phyloP scores from a whole-genome alignment of 2,329 filamentous ascomycete species.

The Nemania serpens region DNA sequence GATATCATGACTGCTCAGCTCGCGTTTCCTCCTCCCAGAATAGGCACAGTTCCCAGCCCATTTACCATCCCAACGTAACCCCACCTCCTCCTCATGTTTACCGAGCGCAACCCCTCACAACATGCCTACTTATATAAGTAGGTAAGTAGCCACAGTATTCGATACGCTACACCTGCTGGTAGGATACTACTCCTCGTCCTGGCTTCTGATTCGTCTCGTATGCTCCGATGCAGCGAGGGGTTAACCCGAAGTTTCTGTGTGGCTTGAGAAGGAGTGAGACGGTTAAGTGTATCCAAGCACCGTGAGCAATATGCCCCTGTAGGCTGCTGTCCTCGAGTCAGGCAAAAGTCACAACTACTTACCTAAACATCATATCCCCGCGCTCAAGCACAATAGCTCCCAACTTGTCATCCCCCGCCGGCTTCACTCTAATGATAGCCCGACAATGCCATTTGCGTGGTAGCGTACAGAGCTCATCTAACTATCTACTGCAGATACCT shows the following conservation, averaged over 20 bases:
- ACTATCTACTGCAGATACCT: too few relatives aligned
- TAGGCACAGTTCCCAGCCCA: constrained; percentile 24
- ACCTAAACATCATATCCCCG: constrained; percentile 3
- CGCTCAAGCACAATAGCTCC: constrained; percentile 1
- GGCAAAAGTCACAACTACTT: constrained; percentile 2
- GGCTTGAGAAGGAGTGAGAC: constrained; percentile 24
- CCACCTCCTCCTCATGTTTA: neutral
- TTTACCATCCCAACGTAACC: constrained; percentile 1
- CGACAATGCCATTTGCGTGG: constrained; percentile 1
- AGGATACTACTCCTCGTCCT: neutral
- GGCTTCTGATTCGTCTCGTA: constrained; percentile 12
- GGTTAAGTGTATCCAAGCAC: neutral
- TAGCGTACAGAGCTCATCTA: constrained; percentile 14
- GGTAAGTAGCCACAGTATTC: neutral
- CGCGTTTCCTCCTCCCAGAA: constrained; percentile 26
- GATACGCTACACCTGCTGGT: neutral
- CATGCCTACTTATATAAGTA: neutral
- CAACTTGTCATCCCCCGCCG: constrained; percentile 12
- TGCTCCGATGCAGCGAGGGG: constrained; percentile 9
- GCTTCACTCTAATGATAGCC: constrained; percentile 17
- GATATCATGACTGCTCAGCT: constrained; percentile 27
- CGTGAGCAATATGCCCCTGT: neutral
- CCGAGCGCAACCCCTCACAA: constrained; percentile 18
- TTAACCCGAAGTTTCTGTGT: constrained; percentile 16
- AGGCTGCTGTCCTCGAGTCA: constrained; percentile 8